Percentiles rank a stretch among this genome's conserved stretches.
These are phyloP conservation scores for Thyridium curvatum DNA, from an alignment of 2,329 filamentous ascomycete species.

Conservation along the genomic window DNA sequence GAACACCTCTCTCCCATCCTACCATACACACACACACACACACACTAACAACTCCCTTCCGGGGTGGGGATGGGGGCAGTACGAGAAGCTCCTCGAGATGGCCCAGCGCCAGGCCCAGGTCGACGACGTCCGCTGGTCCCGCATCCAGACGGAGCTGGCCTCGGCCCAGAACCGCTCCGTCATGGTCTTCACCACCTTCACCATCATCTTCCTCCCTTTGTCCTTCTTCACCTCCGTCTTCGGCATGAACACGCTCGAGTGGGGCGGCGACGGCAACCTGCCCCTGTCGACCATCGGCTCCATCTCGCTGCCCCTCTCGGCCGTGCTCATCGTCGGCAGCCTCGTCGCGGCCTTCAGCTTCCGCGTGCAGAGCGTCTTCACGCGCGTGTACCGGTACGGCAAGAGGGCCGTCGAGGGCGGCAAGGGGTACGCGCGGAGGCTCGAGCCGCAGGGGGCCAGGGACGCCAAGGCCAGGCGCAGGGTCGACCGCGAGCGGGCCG, in stretches of 20 bases:
- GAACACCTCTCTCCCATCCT: constrained; percentile 20
- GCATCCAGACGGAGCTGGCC: constrained; percentile 56
- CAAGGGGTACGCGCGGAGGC: constrained; percentile 5
- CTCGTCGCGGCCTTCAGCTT: constrained; percentile 52
- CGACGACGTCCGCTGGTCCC: constrained; percentile 57
- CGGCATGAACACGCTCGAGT: constrained; percentile 14
- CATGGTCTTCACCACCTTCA: constrained; percentile 60
- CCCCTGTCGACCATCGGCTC: constrained; percentile 29
- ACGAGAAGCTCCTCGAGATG: constrained; percentile 61
- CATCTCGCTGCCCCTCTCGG: constrained; percentile 42
- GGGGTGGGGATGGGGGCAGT: no score
- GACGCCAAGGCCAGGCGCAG: constrained; percentile 8
- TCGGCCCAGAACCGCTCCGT: constrained; percentile 56
- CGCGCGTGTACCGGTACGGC: constrained; percentile 13
- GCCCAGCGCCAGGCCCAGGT: constrained; percentile 62
- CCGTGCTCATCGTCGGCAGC: constrained; percentile 39
- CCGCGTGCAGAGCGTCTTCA: constrained; percentile 27
- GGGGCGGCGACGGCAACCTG: background rate
- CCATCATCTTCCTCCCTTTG: constrained; percentile 45
- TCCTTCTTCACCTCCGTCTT: constrained; percentile 15
- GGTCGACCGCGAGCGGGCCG: constrained; percentile 12
- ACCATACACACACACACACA: constrained; percentile 15
- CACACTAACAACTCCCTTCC: constrained; percentile 3
- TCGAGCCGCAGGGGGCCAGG: constrained; percentile 19
- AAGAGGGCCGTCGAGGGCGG: constrained; percentile 8